Conservation (phyloP, 345 rosid species). For the Hypericum androsaemum region DNA sequence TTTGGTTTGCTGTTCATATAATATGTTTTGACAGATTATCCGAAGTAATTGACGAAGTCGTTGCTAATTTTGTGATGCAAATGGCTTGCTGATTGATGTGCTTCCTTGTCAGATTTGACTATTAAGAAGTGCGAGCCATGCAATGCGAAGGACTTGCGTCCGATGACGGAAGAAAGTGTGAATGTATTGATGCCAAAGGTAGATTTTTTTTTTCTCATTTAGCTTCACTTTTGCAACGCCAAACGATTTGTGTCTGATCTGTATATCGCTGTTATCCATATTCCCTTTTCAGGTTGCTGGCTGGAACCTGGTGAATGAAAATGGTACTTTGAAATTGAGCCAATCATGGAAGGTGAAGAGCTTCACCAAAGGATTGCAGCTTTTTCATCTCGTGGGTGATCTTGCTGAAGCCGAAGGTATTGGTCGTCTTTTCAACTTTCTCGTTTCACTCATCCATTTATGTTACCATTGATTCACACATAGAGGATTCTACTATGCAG, state of each 20-base stretch:
- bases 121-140: constrained; percentile 86
- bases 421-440: background rate
- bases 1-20: no score
- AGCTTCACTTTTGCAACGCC: background rate
- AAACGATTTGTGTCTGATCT: background rate
- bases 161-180: constrained; percentile 82
- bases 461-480: no score
- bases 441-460: background rate
- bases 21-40: no score
- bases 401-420: constrained; percentile 87
- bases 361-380: constrained; percentile 72
- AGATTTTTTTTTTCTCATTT: constrained; percentile 3
- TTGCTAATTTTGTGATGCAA: background rate
- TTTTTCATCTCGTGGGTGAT: constrained; percentile 62
- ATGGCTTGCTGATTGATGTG: constrained; percentile 2
- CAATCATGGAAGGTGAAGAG: constrained; percentile 65
- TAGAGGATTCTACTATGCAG: constrained; percentile 26
- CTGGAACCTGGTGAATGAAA: constrained; percentile 72
- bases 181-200: constrained; percentile 49
- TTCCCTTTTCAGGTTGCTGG: constrained; percentile 44
- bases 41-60: no score
- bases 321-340: constrained; percentile 55
- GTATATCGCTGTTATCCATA: constrained; percentile 3
- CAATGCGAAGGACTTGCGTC: constrained; percentile 55
- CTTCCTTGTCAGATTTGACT: constrained; percentile 45